Evolutionary conservation across 2,329 filamentous ascomycete species (phyloP).

Genomic region (Aureobasidium sp.): DNA sequence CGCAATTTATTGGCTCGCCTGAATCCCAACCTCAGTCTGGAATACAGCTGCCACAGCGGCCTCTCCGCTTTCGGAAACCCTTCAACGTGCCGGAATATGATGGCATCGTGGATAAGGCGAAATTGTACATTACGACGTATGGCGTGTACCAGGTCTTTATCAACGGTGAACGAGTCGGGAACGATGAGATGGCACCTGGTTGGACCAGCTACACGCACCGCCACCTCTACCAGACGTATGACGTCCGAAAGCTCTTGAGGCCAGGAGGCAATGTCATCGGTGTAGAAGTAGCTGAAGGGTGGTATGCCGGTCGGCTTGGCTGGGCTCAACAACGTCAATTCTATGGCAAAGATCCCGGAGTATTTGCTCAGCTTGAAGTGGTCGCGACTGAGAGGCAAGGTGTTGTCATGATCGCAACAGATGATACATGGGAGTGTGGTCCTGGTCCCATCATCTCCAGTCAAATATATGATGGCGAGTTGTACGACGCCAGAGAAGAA

Average conservation of each 20-base stretch:
- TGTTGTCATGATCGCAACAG: constrained; percentile 28
- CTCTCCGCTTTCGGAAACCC: constrained; percentile 28
- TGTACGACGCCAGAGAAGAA: constrained; percentile 40
- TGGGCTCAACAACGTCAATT: constrained; percentile 30
- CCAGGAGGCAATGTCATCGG: constrained; percentile 35
- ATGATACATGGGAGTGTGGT: constrained; percentile 34
- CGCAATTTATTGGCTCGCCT: constrained; percentile 10
- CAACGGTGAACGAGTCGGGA: constrained; percentile 37
- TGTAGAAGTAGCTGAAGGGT: constrained; percentile 44
- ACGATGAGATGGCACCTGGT: constrained; percentile 40
- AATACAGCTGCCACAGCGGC: neutral
- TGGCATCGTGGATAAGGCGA: constrained; percentile 24
- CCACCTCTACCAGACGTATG: constrained; percentile 48
- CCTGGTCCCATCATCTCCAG: constrained; percentile 31
- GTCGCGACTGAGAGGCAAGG: constrained; percentile 28
- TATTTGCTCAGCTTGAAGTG: constrained; percentile 36
- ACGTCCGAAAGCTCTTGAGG: constrained; percentile 40
- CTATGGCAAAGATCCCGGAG: constrained; percentile 35
- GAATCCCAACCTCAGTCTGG: neutral
- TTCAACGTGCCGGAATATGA: constrained; percentile 24
- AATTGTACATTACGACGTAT: constrained; percentile 42
- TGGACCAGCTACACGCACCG: constrained; percentile 48
- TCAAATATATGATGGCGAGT: constrained; percentile 50
- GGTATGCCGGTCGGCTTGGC: constrained; percentile 40
- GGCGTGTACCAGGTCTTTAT: constrained; percentile 44